These are phyloP conservation scores for Candida alai DNA, from an alignment of 805 yeast genomes.

Conservation along the genomic window DNA sequence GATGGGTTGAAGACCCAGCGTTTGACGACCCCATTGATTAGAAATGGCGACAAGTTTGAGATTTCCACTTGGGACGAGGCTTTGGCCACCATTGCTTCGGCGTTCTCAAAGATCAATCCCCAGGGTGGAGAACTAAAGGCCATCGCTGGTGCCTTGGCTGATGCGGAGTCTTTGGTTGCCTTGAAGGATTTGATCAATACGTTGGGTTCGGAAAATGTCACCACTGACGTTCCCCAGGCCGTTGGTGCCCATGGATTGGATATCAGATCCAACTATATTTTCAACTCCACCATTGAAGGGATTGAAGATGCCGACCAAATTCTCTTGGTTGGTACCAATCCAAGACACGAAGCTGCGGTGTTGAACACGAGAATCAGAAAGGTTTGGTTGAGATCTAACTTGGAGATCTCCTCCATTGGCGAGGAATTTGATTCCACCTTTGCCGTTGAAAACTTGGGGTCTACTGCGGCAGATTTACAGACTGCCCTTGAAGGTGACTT, in stretches of 20 bases:
- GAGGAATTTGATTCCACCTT: conserved; percentile 76
- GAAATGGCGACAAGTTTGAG: conserved; percentile 64
- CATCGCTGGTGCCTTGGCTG: conserved; percentile 75
- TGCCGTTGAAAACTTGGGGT: conserved; percentile 60
- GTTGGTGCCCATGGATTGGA: conserved; percentile 63
- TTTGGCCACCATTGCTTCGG: conserved; percentile 61
- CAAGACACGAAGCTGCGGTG: conserved; percentile 87
- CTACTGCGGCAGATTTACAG: conserved; percentile 51
- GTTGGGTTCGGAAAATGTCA: conserved; percentile 76
- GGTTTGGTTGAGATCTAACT: conserved; percentile 65
- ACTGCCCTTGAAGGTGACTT: conserved; percentile 61
- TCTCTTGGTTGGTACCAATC: conserved; percentile 79
- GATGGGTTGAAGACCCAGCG: conserved; percentile 87
- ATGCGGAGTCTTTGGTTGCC: conserved; percentile 79
- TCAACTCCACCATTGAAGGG: conserved; percentile 76
- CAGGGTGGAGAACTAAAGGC: conserved; percentile 73
- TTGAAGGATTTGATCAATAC: conserved; percentile 74
- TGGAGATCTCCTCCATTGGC: conserved; percentile 72
- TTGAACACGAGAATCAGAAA: conserved; percentile 80
- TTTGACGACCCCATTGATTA: conserved; percentile 74
- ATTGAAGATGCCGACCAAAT: conserved; percentile 81
- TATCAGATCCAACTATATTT: conserved; percentile 71
- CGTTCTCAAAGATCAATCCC: conserved; percentile 53
- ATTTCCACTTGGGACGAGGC: conserved; percentile 89
- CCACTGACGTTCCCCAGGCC: conserved; percentile 64